phyloP scores from a whole-genome alignment of 2,329 filamentous ascomycete genomes.

The Penicillium vulpinum region DNA sequence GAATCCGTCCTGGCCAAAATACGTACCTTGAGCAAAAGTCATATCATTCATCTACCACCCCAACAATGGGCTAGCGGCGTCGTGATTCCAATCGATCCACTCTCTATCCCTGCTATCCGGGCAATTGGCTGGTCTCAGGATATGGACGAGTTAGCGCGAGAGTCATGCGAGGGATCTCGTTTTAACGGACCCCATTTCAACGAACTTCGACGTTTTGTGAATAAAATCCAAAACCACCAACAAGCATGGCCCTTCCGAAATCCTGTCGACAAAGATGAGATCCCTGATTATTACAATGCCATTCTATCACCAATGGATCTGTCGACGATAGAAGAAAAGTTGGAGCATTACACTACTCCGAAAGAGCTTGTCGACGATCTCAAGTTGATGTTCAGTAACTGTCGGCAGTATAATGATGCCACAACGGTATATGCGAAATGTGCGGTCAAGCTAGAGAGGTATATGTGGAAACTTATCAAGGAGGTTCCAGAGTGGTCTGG shows the following conservation, averaged over 20 bases:
- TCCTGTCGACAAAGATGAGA: conserved; percentile 91
- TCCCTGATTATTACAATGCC: conserved; percentile 97
- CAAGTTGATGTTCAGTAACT: conserved; percentile 89
- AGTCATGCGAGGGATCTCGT: conserved; percentile 77
- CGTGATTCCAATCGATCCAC: conserved; percentile 73
- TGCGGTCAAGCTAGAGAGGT: conserved; percentile 88
- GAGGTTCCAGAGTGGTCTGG: conserved; percentile 86
- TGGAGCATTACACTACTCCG: conserved; percentile 85
- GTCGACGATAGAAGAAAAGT: conserved; percentile 92
- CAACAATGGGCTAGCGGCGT: conserved; percentile 75
- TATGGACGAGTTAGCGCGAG: conserved; percentile 96
- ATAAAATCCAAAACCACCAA: conserved; percentile 90
- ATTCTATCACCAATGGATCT: conserved; percentile 98
- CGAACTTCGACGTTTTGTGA: conserved; percentile 85
- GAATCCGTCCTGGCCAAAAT: conserved; percentile 95
- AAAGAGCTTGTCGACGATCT: conserved; percentile 91
- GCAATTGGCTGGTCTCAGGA: conserved; percentile 92
- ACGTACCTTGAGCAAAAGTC: conserved; percentile 80
- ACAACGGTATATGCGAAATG: conserved; percentile 92
- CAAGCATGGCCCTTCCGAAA: conserved; percentile 92
- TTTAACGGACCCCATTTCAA: conserved; percentile 70
- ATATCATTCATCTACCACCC: conserved; percentile 81
- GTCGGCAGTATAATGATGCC: conserved; percentile 93
- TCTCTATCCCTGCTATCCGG: conserved; percentile 83
- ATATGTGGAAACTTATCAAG: conserved; percentile 90